phyloP scores from a whole-genome alignment of 768 basidiomycete genomes.

The Leccinum uliginosum region DNA sequence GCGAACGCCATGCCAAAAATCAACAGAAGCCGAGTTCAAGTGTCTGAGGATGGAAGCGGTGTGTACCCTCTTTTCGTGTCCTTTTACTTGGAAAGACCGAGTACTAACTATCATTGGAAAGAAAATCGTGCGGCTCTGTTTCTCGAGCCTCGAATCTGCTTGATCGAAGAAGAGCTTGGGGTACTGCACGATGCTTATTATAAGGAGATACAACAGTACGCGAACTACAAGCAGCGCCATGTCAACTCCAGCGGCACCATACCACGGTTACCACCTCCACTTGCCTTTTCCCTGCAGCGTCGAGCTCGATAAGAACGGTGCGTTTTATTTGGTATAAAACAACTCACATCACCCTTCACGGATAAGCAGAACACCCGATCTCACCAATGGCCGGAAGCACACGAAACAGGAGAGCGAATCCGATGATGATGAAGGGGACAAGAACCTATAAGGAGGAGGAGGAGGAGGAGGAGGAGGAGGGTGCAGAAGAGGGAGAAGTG shows the following conservation, averaged over 20 bases:
- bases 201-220: conserved; percentile 99
- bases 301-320: conserved; percentile 90
- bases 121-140: conserved; percentile 8
- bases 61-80: conserved; percentile 38
- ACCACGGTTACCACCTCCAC: conserved; percentile 91
- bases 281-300: conserved; percentile 96
- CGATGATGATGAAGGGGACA: conserved; percentile 60
- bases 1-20: conserved; percentile 68
- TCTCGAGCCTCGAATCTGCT: conserved; percentile 12
- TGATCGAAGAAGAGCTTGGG: conserved; percentile 98
- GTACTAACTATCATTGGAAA: conserved; percentile 22
- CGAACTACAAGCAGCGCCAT: conserved; percentile 95
- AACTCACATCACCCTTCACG: conserved; percentile 38
- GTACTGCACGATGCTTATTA: conserved; percentile 99
- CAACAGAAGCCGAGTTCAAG: conserved; percentile 95
- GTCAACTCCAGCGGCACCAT: conserved; percentile 83
- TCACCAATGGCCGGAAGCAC: conserved; percentile 37
- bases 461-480: conserved; percentile 64
- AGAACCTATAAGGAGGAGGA: conserved; percentile 48
- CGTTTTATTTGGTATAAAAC: conserved; percentile 44
- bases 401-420: conserved; percentile 59
- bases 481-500: conserved; percentile 53
- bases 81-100: conserved; percentile 7
- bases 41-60: conserved; percentile 96
- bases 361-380: conserved; percentile 31